Base-by-base conservation (phyloP, 2,329 filamentous ascomycete species). In the Arthrocladium fulminans region DNA sequence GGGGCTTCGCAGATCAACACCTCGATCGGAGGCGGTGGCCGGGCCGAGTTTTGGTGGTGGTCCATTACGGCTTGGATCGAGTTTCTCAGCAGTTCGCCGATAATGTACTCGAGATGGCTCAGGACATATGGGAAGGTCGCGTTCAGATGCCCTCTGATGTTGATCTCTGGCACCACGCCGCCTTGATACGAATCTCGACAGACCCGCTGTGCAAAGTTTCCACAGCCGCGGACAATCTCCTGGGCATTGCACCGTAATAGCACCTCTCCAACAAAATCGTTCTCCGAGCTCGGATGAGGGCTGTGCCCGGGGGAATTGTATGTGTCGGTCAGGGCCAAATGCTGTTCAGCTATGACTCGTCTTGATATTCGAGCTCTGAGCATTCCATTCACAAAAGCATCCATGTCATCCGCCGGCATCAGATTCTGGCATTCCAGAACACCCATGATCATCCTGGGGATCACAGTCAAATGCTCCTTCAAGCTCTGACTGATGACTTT, bases 41-140 rank as follows among this genome's bases (percentile, higher is more conserved):
- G 52, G 13, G 60, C 60, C 51, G 58, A 65, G 47, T 71, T 71
- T 45, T 74, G 70, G 50, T 83, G 80, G 55, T 80, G 78, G 61
- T 96, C 90, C 51, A 94, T 83, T 30, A 92, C 82, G 17, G 89
- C 89, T 67, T 97, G 89, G 13, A 98, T 86, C 0, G 88, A 94
- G 68, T 98, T 98, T 30, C 92, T 83, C 20, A 98, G 74, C 19
- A 98, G 80, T 69, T 98, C 92, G 45, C 92, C 89, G 49, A 98
- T 79, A 59, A 98, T 96, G 67, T 98, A 98, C 68, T 98, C 90
- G 45, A 98, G 77, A 64, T 97, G 92, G 61, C 84, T 92, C 45
- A 95, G 78, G 55, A 98, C 97, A 61, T 96, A 98, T 1, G 94
- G 92, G 62, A 98, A 98, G 25, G 83, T 94, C 3, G 89, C 89